Percentiles rank a stretch among this genome's conserved stretches.
Conservation (phyloP, 208 protist genomes). For the Leishmania major region DNA sequence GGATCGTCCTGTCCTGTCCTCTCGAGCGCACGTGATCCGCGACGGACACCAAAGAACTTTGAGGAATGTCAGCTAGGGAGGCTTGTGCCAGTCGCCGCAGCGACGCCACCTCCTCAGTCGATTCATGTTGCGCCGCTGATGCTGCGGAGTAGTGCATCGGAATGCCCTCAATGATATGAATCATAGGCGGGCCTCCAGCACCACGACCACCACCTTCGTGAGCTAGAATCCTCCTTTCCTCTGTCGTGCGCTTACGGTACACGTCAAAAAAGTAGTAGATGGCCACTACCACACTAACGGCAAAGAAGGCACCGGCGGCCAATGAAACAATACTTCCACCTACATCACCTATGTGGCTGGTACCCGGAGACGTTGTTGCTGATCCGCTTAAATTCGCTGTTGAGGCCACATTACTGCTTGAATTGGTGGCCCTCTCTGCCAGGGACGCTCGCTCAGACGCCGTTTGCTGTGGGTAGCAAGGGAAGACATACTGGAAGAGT, state of each 20-base stretch:
- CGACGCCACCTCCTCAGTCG: background rate
- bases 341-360: too few relatives aligned
- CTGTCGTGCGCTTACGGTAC: background rate
- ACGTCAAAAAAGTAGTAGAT: background rate
- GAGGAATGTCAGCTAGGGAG: background rate
- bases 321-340: background rate
- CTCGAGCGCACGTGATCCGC: background rate
- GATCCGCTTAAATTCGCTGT: background rate
- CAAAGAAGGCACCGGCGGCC: background rate
- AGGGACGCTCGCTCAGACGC: background rate
- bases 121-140: background rate
- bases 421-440: background rate
- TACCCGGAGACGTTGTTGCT: background rate
- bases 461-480: background rate
- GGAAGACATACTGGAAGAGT: background rate
- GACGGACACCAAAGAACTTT: background rate
- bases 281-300: background rate
- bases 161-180: slow-evolving; percentile 2
- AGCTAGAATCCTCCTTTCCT: background rate
- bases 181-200: background rate
- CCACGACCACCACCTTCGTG: background rate
- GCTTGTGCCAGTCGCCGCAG: slow-evolving; percentile 2
- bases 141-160: slow-evolving; percentile 1
- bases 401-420: background rate
- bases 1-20: background rate